phyloP scores from a whole-genome alignment of 805 yeast genomes.

The Kuraishia capsulata region DNA sequence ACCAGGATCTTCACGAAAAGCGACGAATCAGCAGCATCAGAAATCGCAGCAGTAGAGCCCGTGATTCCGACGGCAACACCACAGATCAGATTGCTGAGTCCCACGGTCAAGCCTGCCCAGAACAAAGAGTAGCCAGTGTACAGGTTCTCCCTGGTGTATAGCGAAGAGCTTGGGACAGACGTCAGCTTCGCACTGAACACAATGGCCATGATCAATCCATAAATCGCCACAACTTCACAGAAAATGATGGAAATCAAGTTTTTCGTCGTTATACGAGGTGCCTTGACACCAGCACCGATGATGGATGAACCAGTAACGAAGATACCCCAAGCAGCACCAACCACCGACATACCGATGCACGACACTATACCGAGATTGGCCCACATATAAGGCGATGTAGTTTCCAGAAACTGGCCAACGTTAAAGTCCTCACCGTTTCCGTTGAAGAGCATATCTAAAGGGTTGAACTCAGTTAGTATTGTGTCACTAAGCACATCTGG shows the following conservation, averaged over 20 bases:
- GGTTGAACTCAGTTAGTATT: too few relatives aligned
- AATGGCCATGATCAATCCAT: constrained; percentile 95
- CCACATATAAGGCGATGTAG: constrained; percentile 96
- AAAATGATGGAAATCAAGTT: constrained; percentile 93
- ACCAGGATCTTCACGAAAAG: constrained; percentile 93
- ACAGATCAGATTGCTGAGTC: constrained; percentile 85
- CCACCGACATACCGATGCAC: constrained; percentile 90
- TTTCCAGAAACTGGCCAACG: constrained; percentile 77
- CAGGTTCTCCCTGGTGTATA: constrained; percentile 74
- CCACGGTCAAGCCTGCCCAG: constrained; percentile 98
- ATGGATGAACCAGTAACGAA: constrained; percentile 92
- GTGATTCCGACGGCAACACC: constrained; percentile 97
- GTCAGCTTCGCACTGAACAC: constrained; percentile 87
- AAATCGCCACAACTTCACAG: constrained; percentile 98
- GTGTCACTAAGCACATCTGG: constrained; percentile 1
- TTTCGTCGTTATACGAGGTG: constrained; percentile 96
- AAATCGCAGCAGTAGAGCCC: constrained; percentile 96
- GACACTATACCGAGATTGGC: constrained; percentile 82
- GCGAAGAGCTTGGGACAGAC: constrained; percentile 50
- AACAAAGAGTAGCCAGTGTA: constrained; percentile 93
- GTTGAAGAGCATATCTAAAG: constrained; percentile 61
- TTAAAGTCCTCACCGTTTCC: constrained; percentile 90
- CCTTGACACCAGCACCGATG: constrained; percentile 96
- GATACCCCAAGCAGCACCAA: constrained; percentile 99
- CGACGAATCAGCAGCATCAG: constrained; percentile 96